phyloP scores from a whole-genome alignment of 2,329 filamentous ascomycete species.

The Septoria linicola region DNA sequence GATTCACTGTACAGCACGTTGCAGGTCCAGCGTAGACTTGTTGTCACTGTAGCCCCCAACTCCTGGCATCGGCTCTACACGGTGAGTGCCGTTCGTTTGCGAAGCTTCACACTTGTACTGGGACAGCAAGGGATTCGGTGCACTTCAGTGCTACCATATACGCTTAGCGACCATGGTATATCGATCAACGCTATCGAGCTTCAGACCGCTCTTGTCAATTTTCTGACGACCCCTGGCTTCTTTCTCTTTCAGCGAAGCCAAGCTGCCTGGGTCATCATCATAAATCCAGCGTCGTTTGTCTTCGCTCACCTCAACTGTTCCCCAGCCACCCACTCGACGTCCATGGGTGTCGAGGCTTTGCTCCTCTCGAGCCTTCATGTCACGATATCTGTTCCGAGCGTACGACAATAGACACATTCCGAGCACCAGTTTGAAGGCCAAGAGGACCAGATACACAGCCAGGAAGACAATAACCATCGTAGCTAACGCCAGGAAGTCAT shows the following conservation, averaged over 20 bases:
- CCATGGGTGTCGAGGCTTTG: constrained; percentile 58
- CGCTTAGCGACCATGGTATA: constrained; percentile 97
- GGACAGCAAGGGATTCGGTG: too few relatives aligned
- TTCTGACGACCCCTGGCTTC: constrained; percentile 60
- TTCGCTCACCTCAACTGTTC: constrained; percentile 82
- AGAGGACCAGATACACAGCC: constrained; percentile 76
- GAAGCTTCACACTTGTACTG: too few relatives aligned
- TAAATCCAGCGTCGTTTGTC: constrained; percentile 85
- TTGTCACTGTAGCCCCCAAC: too few relatives aligned
- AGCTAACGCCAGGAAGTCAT: constrained; percentile 69
- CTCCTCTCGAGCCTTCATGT: constrained; percentile 71
- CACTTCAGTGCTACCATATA: constrained; percentile 90
- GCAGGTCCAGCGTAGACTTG: too few relatives aligned
- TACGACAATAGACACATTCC: constrained; percentile 85
- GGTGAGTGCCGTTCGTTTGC: too few relatives aligned
- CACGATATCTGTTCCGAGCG: constrained; percentile 72
- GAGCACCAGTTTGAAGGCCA: constrained; percentile 72
- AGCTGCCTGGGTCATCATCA: constrained; percentile 73
- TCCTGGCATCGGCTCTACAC: too few relatives aligned
- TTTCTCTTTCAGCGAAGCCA: constrained; percentile 59
- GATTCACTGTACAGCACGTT: too few relatives aligned
- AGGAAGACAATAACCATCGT: constrained; percentile 89
- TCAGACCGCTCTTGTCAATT: constrained; percentile 53
- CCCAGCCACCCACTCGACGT: constrained; percentile 76
- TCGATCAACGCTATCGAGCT: constrained; percentile 67